Conservation (phyloP, 2,329 filamentous ascomycete species). For the Arachnopeziza araneosa region DNA sequence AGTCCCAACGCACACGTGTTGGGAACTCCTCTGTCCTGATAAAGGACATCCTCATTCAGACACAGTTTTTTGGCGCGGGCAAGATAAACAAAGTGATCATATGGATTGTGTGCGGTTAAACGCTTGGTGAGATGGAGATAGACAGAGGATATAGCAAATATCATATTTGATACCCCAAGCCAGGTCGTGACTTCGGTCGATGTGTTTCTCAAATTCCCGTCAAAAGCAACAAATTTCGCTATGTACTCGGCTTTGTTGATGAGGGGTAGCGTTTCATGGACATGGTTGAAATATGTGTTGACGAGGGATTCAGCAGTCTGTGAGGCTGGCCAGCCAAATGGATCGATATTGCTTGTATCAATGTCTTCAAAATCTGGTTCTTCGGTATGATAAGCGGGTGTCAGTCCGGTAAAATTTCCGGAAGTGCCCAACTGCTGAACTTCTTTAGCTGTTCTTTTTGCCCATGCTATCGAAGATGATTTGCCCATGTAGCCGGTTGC, state of each 20-base stretch:
- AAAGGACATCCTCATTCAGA: constrained; percentile 14
- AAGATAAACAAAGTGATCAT: constrained; percentile 20
- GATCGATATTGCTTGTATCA: constrained; percentile 14
- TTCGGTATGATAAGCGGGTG: constrained; percentile 19
- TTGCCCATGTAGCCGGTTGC: constrained; percentile 22
- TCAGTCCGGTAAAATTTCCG: neutral
- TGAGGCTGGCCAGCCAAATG: constrained; percentile 18
- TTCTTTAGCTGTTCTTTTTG: constrained; percentile 15
- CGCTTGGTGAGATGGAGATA: constrained; percentile 15
- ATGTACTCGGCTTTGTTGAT: constrained; percentile 17
- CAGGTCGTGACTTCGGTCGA: constrained; percentile 14
- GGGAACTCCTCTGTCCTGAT: constrained; percentile 17
- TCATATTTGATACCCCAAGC: constrained; percentile 20
- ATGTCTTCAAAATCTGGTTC: constrained; percentile 18
- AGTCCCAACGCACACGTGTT: constrained; percentile 17
- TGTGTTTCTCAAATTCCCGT: constrained; percentile 2
- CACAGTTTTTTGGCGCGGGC: constrained; percentile 20
- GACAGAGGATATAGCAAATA: constrained; percentile 22
- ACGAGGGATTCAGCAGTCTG: constrained; percentile 14
- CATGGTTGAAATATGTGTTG: constrained; percentile 18
- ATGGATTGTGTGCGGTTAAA: constrained; percentile 3
- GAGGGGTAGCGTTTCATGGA: constrained; percentile 20
- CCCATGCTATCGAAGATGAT: constrained; percentile 22
- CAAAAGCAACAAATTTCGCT: constrained; percentile 11
- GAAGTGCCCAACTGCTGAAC: neutral